Conservation (phyloP, 1,284 basidiomycete genomes). For the Cystobasidium slooffiae region DNA sequence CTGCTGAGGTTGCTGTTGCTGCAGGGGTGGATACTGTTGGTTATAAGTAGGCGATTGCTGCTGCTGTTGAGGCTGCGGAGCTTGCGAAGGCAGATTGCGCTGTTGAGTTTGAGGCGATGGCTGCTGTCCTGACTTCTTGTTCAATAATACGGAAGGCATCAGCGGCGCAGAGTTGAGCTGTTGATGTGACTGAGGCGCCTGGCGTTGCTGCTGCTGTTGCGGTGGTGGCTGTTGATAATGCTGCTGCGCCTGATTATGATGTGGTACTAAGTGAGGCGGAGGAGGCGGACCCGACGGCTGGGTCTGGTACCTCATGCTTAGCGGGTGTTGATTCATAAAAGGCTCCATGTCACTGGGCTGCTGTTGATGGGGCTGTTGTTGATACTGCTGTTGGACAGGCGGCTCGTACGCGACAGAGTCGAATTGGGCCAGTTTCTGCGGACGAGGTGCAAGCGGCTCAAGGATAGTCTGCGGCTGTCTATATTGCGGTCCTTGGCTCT, state of each 20-base stretch:
- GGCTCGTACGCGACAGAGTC: constrained; percentile 10
- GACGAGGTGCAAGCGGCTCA: constrained; percentile 26
- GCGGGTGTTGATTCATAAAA: not conserved
- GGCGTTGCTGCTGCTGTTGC: not conserved
- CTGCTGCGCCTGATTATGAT: constrained; percentile 18
- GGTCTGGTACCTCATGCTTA: not conserved
- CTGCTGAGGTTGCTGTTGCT: no score
- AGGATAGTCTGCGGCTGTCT: not conserved
- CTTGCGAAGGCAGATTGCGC: not conserved
- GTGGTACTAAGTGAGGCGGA: constrained; percentile 1
- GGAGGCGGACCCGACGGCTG: constrained; percentile 20
- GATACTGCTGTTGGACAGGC: not conserved
- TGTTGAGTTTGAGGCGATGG: constrained; percentile 1
- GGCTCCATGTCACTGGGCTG: not conserved
- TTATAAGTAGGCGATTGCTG: constrained; percentile 11
- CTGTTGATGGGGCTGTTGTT: not conserved
- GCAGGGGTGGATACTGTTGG: not conserved
- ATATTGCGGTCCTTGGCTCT: constrained; percentile 6
- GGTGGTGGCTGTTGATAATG: constrained; percentile 4
- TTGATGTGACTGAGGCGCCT: not conserved
- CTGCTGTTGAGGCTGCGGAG: constrained; percentile 7
- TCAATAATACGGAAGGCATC: constrained; percentile 39
- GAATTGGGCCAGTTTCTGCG: constrained; percentile 19
- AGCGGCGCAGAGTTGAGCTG: constrained; percentile 29
- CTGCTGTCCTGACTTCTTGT: constrained; percentile 17